phyloP scores from a whole-genome alignment of 1,284 basidiomycete genomes.

The Microbotryum silenes-acaulis region DNA sequence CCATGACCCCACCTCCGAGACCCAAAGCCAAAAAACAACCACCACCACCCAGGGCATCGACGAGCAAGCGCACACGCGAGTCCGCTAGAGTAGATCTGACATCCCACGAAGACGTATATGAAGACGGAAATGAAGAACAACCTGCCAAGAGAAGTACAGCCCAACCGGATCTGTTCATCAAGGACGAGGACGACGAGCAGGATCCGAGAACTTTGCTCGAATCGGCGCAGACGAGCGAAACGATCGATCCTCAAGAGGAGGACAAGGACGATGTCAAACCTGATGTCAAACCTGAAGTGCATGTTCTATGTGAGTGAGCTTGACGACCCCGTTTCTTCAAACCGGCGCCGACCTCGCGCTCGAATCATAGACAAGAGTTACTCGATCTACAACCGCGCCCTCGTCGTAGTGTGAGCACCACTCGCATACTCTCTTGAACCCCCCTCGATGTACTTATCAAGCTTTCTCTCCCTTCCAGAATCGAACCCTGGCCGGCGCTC shows the following conservation, averaged over 20 bases:
- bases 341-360: not conserved
- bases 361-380: constrained; percentile 19
- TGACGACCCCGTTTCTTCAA: not conserved
- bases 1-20: too few relatives aligned
- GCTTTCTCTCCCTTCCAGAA: constrained; percentile 4
- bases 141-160: not conserved
- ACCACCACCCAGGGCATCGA: constrained; percentile 1
- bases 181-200: not conserved
- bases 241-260: not conserved
- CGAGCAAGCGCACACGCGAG: not conserved
- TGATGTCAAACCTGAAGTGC: constrained; percentile 16
- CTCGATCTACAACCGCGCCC: constrained; percentile 21
- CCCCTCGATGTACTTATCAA: not conserved
- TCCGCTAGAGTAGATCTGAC: not conserved
- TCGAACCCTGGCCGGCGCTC: constrained; percentile 29
- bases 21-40: constrained; percentile 12
- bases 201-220: not conserved
- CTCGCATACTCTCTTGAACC: not conserved
- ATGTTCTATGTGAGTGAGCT: constrained; percentile 17
- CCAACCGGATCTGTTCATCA: not conserved
- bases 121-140: not conserved
- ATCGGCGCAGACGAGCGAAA: not conserved
- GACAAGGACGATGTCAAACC: constrained; percentile 24
- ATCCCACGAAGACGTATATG: not conserved
- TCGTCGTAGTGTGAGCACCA: constrained; percentile 27